phyloP scores from a whole-genome alignment of 2,329 filamentous ascomycete species.

The Xylaria sp. region DNA sequence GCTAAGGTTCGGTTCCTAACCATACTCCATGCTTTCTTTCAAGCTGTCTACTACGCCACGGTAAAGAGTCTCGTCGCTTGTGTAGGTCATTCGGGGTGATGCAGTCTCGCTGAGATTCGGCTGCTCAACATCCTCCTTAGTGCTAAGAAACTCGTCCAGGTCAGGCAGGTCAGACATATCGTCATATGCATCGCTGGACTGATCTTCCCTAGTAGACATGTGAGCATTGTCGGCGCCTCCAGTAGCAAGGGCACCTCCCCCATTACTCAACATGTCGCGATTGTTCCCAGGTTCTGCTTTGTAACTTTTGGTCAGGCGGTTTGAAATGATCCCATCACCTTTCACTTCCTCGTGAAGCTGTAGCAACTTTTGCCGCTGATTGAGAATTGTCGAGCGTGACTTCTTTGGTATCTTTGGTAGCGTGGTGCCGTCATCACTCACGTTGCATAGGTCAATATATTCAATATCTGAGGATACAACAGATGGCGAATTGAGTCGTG shows the following conservation, averaged over 20 bases:
- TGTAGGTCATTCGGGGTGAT: conserved; percentile 17
- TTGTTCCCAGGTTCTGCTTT: conserved; percentile 11
- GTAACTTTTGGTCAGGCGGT: conserved; percentile 27
- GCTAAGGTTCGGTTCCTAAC: conserved; percentile 48
- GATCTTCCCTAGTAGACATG: conserved; percentile 13
- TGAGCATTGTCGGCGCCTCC: neutral
- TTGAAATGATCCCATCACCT: conserved; percentile 18
- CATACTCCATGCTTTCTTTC: conserved; percentile 48
- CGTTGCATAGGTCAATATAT: conserved; percentile 45
- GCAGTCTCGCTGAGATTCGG: neutral
- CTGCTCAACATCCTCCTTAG: conserved; percentile 10
- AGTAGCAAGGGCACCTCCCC: neutral
- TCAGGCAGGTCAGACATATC: conserved; percentile 44
- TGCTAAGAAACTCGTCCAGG: conserved; percentile 38
- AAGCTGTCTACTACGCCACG: conserved; percentile 45
- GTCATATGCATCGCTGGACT: conserved; percentile 23
- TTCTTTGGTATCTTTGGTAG: neutral
- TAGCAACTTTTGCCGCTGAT: conserved; percentile 25
- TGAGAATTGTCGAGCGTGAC: neutral
- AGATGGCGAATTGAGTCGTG: conserved; percentile 3
- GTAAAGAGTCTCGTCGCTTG: conserved; percentile 46
- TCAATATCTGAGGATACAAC: conserved; percentile 41
- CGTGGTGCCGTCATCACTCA: conserved; percentile 32
- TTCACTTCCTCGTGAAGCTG: conserved; percentile 33
- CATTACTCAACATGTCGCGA: neutral